phyloP scores from a whole-genome alignment of 306 rosid genomes.

The Morella rubra region DNA sequence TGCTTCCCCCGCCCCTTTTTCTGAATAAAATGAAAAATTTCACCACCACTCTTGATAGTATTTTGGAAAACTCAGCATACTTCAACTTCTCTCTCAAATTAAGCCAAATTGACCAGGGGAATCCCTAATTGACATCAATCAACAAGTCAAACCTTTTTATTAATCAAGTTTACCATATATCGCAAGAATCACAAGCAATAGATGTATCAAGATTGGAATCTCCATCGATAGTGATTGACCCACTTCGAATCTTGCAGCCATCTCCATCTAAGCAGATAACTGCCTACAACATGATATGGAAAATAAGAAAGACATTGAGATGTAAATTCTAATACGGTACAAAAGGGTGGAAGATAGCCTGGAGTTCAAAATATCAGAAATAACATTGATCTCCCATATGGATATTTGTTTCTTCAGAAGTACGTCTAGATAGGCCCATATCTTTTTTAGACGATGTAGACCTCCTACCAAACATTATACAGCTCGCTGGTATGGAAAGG shows the following conservation, averaged over 20 bases:
- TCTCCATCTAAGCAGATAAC: conserved; percentile 95
- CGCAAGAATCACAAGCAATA: conserved; percentile 97
- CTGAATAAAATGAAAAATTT: conserved; percentile 6
- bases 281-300: conserved; percentile 67
- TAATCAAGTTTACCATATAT: conserved; percentile 59
- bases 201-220: conserved; percentile 84
- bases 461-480: background rate
- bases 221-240: conserved; percentile 50
- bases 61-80: background rate
- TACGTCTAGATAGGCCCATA: conserved; percentile 2
- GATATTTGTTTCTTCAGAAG: conserved; percentile 15
- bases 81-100: conserved; percentile 9
- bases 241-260: conserved; percentile 86
- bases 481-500: background rate
- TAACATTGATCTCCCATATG: conserved; percentile 14
- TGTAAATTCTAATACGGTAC: conserved; percentile 16
- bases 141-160: conserved; percentile 12
- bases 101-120: conserved; percentile 10
- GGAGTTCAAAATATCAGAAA: conserved; percentile 6
- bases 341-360: conserved; percentile 10
- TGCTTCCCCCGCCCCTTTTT: background rate
- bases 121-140: conserved; percentile 5
- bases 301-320: conserved; percentile 34
- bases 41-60: background rate
- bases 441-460: background rate